Evolutionary conservation across 345 rosid species (phyloP), one percentile per base, ranked within the genome.

Genomic region (Sapria himalayana): DNA sequence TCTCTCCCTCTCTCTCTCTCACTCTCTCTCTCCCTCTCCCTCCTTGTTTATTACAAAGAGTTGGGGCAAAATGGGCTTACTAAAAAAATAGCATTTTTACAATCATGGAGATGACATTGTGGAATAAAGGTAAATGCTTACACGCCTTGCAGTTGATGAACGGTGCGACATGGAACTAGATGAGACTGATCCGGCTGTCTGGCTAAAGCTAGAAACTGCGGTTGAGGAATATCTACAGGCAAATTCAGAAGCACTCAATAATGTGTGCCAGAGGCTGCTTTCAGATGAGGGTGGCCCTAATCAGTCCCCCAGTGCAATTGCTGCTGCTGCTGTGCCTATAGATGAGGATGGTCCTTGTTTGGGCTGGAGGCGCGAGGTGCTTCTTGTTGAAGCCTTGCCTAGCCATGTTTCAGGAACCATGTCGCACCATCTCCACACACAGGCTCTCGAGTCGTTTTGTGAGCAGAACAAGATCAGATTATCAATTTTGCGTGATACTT

Each of bases 81-180:
- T n/a, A n/a, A n/a, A n/a, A n/a, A n/a, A n/a, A n/a, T n/a, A n/a
- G n/a, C n/a, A n/a, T n/a, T n/a, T n/a, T n/a, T n/a, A n/a, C n/a
- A n/a, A n/a, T n/a, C n/a, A n/a, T n/a, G n/a, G n/a, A n/a, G n/a
- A n/a, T n/a, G n/a, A n/a, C n/a, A n/a, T n/a, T n/a, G n/a, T n/a
- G n/a, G n/a, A n/a, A n/a, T n/a, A n/a, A n/a, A n/a, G n/a, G n/a
- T n/a, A n/a, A n/a, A n/a, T n/a, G n/a, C n/a, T n/a, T n/a, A n/a
- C n/a, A n/a, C n/a, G n/a, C 50, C 33, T 35, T 35, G 46, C 70
- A 89, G 99, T 84, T 60, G 95, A 89, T 61, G 95, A 89, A 57
- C 81, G 95, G 16, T 79, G 80, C 59, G 95, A 66, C 39, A 89
- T 89, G 99, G 99, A 89, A 61, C 73, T 89, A 53, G 95, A 84